phyloP scores from a whole-genome alignment of 1,284 basidiomycete species.

The Moesziomyces globuligerus region DNA sequence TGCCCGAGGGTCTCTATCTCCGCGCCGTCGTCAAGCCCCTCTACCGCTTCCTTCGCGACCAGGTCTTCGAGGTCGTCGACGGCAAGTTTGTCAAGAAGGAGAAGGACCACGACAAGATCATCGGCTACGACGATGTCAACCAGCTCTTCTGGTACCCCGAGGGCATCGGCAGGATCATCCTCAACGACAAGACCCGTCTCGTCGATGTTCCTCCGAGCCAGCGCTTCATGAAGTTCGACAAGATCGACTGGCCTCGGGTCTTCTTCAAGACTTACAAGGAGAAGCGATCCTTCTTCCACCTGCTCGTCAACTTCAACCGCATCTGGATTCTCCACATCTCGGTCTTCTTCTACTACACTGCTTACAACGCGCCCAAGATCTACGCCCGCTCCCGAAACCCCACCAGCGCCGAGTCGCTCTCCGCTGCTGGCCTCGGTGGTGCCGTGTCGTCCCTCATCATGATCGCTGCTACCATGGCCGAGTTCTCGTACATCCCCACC shows the following conservation, averaged over 20 bases:
- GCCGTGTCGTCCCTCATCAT: conserved; percentile 65
- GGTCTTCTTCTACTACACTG: conserved; percentile 67
- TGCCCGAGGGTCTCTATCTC: conserved; percentile 94
- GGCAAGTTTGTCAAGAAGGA: conserved; percentile 91
- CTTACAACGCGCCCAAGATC: conserved; percentile 86
- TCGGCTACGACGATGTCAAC: conserved; percentile 99
- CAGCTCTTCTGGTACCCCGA: conserved; percentile 99
- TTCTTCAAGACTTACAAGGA: conserved; percentile 68
- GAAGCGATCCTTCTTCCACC: conserved; percentile 65
- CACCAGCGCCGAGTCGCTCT: conserved; percentile 55
- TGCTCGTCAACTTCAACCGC: conserved; percentile 68
- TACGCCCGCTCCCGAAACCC: conserved; percentile 74
- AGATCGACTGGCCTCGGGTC: conserved; percentile 66
- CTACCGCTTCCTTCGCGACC: conserved; percentile 97
- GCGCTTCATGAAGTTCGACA: conserved; percentile 68
- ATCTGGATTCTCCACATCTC: conserved; percentile 67
- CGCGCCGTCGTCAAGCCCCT: conserved; percentile 90
- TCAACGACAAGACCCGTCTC: conserved; percentile 82
- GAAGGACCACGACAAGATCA: conserved; percentile 91
- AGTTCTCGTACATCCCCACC: conserved; percentile 65
- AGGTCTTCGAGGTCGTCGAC: conserved; percentile 96
- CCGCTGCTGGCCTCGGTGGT: conserved; percentile 65
- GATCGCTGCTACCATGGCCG: conserved; percentile 65
- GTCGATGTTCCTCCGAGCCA: conserved; percentile 66
- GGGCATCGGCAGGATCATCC: conserved; percentile 89